These are phyloP conservation scores for Lactarius hengduanensis DNA, from an alignment of 768 basidiomycete species.

Conservation along the genomic window DNA sequence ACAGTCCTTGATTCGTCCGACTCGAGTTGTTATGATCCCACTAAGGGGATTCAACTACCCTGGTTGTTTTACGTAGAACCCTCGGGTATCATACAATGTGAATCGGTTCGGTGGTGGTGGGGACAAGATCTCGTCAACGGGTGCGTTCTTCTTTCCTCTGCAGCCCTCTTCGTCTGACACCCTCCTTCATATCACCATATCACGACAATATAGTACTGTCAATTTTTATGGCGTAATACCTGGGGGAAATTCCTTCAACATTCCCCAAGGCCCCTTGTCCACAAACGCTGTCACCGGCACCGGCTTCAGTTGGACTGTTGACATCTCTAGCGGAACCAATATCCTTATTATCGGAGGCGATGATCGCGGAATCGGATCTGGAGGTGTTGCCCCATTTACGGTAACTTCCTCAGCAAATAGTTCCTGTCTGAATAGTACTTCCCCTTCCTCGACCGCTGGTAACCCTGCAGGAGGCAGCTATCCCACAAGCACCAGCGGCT, in stretches of 20 bases:
- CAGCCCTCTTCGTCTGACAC: not conserved
- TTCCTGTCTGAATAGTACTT: conserved; percentile 55
- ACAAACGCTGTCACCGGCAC: conserved; percentile 44
- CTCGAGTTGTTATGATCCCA: conserved; percentile 58
- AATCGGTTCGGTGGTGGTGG: conserved; percentile 65
- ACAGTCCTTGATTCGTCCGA: conserved; percentile 52
- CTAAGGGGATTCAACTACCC: conserved; percentile 44
- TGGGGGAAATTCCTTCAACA: conserved; percentile 70
- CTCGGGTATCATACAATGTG: conserved; percentile 62
- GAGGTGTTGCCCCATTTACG: conserved; percentile 58
- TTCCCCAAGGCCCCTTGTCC: conserved; percentile 53
- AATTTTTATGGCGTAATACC: conserved; percentile 73
- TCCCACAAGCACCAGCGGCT: conserved; percentile 52
- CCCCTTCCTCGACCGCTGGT: conserved; percentile 78
- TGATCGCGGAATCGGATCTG: conserved; percentile 62
- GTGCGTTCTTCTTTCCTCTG: conserved; percentile 37
- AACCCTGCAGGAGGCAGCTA: conserved; percentile 72
- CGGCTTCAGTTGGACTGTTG: conserved; percentile 69
- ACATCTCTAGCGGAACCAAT: conserved; percentile 61
- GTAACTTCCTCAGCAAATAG: conserved; percentile 51
- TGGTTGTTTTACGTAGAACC: conserved; percentile 66
- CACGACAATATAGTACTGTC: conserved; percentile 43
- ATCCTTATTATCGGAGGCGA: conserved; percentile 70
- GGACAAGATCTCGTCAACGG: conserved; percentile 49
- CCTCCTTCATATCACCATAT: conserved; percentile 3